These are phyloP conservation scores for Paecilomyces fulvus DNA, from an alignment of 2,329 filamentous ascomycete genomes.

Conservation along the genomic window DNA sequence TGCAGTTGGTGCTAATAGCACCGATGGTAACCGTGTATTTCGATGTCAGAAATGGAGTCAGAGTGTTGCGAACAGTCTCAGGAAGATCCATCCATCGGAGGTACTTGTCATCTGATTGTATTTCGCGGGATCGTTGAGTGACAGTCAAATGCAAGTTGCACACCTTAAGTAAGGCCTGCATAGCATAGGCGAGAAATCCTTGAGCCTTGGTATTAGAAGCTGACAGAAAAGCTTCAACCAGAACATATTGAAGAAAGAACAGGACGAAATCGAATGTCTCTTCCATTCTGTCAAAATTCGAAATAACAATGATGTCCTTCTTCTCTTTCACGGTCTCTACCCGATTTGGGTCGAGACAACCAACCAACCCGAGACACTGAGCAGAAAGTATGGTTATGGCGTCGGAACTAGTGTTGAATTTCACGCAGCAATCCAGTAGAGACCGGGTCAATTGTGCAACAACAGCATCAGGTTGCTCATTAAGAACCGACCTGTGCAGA, in stretches of 20 bases:
- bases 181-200: slow-evolving; percentile 85
- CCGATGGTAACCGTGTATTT: slow-evolving; percentile 66
- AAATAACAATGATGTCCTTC: slow-evolving; percentile 73
- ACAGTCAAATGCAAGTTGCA: slow-evolving; percentile 60
- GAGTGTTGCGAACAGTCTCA: slow-evolving; percentile 65
- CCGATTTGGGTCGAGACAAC: slow-evolving; percentile 84
- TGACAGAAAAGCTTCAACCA: slow-evolving; percentile 87
- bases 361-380: slow-evolving; percentile 77
- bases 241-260: slow-evolving; percentile 74
- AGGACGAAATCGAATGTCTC: slow-evolving; percentile 82
- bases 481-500: slow-evolving; percentile 69
- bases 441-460: slow-evolving; percentile 65
- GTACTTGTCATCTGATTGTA: slow-evolving; percentile 54
- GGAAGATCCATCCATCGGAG: slow-evolving; percentile 71
- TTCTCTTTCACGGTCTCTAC: slow-evolving; percentile 73
- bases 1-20: slow-evolving; percentile 42
- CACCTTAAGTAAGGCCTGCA: slow-evolving; percentile 80
- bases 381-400: slow-evolving; percentile 67
- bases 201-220: slow-evolving; percentile 81
- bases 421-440: slow-evolving; percentile 76
- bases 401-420: slow-evolving; percentile 60
- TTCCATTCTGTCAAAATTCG: slow-evolving; percentile 70
- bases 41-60: slow-evolving; percentile 83
- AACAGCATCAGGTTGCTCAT: slow-evolving; percentile 72
- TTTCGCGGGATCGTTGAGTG: slow-evolving; percentile 42